Percentiles rank a stretch among this genome's conserved stretches.
Conservation (phyloP, 2,329 filamentous ascomycete genomes). For the Talaromyces marneffei region DNA sequence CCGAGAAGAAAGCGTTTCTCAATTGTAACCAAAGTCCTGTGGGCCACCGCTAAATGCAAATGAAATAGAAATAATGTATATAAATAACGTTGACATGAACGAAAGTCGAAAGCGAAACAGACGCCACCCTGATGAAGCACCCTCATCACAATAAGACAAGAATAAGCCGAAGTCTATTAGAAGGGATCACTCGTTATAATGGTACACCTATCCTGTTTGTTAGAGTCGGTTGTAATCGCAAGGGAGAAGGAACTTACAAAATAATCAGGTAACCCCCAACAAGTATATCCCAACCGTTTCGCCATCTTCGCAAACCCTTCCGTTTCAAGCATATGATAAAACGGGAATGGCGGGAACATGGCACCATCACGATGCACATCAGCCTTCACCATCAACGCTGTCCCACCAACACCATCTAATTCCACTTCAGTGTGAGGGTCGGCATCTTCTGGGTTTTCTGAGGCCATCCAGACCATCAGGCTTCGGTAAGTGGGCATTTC, state of each 20-base stretch:
- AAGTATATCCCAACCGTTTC: constrained; percentile 74
- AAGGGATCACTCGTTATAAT: constrained; percentile 70
- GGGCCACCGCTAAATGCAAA: constrained; percentile 10
- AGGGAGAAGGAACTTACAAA: constrained; percentile 57
- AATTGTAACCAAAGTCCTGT: background rate
- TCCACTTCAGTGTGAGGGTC: constrained; percentile 61
- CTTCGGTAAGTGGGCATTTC: constrained; percentile 89
- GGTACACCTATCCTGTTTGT: constrained; percentile 61
- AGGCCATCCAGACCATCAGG: constrained; percentile 78
- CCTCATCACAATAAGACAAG: background rate
- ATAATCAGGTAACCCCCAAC: constrained; percentile 91
- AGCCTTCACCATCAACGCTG: constrained; percentile 86
- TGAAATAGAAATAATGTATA: constrained; percentile 1
- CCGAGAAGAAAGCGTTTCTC: background rate
- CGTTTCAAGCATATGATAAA: constrained; percentile 95
- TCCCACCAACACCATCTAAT: constrained; percentile 90
- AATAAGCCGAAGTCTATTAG: background rate
- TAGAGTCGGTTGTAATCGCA: background rate
- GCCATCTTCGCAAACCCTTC: constrained; percentile 99
- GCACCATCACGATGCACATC: constrained; percentile 95
- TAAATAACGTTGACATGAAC: background rate
- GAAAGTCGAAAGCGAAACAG: background rate
- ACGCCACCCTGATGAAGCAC: background rate
- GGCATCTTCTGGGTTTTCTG: constrained; percentile 36
- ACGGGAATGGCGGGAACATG: constrained; percentile 96